Evolutionary conservation across 441 rosid genomes (phyloP).

Genomic region (Bruguiera hainesii): DNA sequence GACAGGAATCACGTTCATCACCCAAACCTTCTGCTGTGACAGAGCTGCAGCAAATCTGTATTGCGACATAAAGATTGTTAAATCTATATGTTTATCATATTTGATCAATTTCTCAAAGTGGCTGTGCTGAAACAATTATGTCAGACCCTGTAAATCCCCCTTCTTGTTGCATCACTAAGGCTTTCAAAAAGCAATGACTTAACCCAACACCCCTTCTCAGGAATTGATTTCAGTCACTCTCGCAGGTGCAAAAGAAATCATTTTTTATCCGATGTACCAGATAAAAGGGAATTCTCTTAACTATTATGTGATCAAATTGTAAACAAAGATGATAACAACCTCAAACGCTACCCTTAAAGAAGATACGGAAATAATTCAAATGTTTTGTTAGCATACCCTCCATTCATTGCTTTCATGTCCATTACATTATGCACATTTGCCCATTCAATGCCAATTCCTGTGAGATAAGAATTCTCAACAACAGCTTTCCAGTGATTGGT

Average conservation of each 20-base stretch:
- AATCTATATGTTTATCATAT: neutral
- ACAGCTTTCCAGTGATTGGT: constrained; percentile 74
- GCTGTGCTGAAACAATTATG: neutral
- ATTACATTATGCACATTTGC: constrained; percentile 66
- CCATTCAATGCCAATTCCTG: constrained; percentile 88
- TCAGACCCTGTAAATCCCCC: too few relatives aligned
- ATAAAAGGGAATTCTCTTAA: too few relatives aligned
- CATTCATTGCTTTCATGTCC: constrained; percentile 96
- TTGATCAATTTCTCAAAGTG: constrained; percentile 1
- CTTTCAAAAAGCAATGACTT: too few relatives aligned
- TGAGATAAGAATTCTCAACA: constrained; percentile 71
- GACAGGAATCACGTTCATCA: constrained; percentile 85
- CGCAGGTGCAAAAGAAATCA: too few relatives aligned
- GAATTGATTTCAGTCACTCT: too few relatives aligned
- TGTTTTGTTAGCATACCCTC: constrained; percentile 57
- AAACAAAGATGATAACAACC: too few relatives aligned
- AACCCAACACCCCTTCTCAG: too few relatives aligned
- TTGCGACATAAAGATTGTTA: constrained; percentile 12
- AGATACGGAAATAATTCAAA: constrained; percentile 12
- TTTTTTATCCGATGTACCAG: too few relatives aligned
- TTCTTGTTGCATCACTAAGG: too few relatives aligned
- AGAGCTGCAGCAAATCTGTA: constrained; percentile 90
- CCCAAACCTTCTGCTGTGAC: constrained; percentile 70
- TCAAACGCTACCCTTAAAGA: neutral
- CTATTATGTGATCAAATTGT: too few relatives aligned